Evolutionary conservation across 371 early-diverging fungal genomes (phyloP).

Genomic region (Apophysomyces elegans): DNA sequence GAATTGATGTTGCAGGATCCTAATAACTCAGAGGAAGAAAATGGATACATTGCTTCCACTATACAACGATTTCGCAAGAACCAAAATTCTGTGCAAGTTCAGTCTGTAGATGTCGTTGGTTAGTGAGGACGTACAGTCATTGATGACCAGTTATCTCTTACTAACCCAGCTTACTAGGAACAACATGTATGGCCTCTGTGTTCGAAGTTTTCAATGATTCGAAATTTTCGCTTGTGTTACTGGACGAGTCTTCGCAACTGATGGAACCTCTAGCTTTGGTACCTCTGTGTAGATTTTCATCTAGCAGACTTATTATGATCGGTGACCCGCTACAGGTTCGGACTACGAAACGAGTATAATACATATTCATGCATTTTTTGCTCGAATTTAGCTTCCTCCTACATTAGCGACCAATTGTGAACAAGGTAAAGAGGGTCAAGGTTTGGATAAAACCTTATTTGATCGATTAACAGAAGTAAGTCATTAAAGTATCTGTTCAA

Average conservation of each 20-base stretch:
- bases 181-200: constrained; percentile 80
- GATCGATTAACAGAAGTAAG: constrained; percentile 72
- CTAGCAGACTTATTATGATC: constrained; percentile 75
- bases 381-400: constrained; percentile 73
- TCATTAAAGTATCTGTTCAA: neutral
- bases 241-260: constrained; percentile 90
- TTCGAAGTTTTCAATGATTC: constrained; percentile 69
- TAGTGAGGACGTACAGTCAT: neutral
- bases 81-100: constrained; percentile 56
- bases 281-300: constrained; percentile 71
- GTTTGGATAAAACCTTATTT: constrained; percentile 87
- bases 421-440: constrained; percentile 49
- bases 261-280: constrained; percentile 90
- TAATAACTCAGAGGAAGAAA: constrained; percentile 55
- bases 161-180: constrained; percentile 36
- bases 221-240: constrained; percentile 72
- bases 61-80: constrained; percentile 64
- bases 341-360: too few species aligned
- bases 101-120: constrained; percentile 66
- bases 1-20: constrained; percentile 71
- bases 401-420: constrained; percentile 65
- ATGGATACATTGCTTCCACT: constrained; percentile 62
- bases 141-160: neutral
- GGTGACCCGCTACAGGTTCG: constrained; percentile 85
- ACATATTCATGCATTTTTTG: neutral